Percentiles rank a stretch among this genome's conserved stretches.
Evolutionary conservation across 176 grass and related monocot genomes (phyloP).

Genomic region (Phragmites australis): DNA sequence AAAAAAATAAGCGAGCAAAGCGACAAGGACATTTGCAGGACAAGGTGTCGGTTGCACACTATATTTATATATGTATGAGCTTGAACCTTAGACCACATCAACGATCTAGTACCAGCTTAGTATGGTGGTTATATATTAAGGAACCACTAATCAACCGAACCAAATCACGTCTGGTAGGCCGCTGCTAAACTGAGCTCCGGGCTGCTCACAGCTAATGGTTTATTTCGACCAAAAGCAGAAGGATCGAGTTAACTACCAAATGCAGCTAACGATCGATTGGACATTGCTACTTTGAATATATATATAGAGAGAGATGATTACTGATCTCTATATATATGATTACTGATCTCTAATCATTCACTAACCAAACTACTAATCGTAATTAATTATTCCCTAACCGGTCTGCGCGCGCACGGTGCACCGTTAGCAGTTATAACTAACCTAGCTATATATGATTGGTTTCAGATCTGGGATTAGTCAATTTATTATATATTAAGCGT

Average conservation of each 20-base stretch:
- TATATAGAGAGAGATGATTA: no score
- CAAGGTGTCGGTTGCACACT: slow-evolving; percentile 10
- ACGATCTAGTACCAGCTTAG: no score
- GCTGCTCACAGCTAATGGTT: slow-evolving; percentile 7
- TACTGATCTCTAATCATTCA: not conserved
- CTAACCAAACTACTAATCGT: not conserved
- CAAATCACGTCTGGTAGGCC: not conserved
- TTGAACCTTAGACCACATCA: not conserved
- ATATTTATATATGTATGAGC: no score
- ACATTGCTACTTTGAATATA: no score
- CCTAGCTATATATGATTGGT: not conserved
- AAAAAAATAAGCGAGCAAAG: no score
- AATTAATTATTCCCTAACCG: not conserved
- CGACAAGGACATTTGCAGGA: not conserved
- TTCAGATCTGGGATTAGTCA: not conserved
- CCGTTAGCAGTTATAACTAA: slow-evolving; percentile 9
- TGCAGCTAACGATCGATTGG: not conserved
- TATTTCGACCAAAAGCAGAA: slow-evolving; percentile 7
- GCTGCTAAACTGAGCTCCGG: not conserved
- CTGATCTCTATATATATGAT: no score
- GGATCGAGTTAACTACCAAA: not conserved
- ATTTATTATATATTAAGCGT: not conserved
- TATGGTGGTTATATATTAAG: not conserved
- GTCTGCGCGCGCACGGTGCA: not conserved
- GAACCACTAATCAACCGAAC: not conserved